A percentile compares a stretch with the other conserved stretches of the same genome.
phyloP scores from a whole-genome alignment of 768 basidiomycete genomes.

The Collybia sordida region DNA sequence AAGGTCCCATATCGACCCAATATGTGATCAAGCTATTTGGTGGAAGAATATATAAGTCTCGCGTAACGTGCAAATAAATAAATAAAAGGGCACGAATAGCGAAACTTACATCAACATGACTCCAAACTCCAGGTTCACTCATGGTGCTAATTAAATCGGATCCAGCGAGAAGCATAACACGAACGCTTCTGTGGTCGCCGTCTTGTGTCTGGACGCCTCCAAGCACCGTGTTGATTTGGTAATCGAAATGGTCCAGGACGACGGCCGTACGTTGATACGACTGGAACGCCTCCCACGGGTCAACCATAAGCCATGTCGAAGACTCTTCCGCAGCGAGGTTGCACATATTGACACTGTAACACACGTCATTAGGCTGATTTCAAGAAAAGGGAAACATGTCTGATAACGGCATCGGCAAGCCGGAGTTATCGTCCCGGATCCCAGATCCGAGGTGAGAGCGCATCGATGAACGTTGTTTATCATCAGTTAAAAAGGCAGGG shows the following conservation, averaged over 20 bases:
- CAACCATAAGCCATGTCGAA: slow-evolving; percentile 94
- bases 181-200: slow-evolving; percentile 73
- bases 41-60: slow-evolving; percentile 8
- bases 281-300: slow-evolving; percentile 96
- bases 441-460: slow-evolving; percentile 8
- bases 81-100: slow-evolving; percentile 16
- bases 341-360: slow-evolving; percentile 79
- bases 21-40: slow-evolving; percentile 85
- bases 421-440: slow-evolving; percentile 10
- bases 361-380: slow-evolving; percentile 6
- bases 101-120: slow-evolving; percentile 79
- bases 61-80: slow-evolving; percentile 2
- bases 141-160: slow-evolving; percentile 97
- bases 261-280: slow-evolving; percentile 94
- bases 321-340: slow-evolving; percentile 88
- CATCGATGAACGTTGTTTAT: neutral
- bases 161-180: slow-evolving; percentile 95
- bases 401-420: no score
- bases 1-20: slow-evolving; percentile 92
- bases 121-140: slow-evolving; percentile 98
- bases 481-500: neutral
- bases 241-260: slow-evolving; percentile 95
- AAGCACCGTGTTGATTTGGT: slow-evolving; percentile 84
- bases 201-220: slow-evolving; percentile 78
- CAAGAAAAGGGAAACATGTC: slow-evolving; percentile 7